These are phyloP conservation scores for Colletotrichum sp. DNA, from an alignment of 2,329 filamentous ascomycete genomes.

Conservation along the genomic window DNA sequence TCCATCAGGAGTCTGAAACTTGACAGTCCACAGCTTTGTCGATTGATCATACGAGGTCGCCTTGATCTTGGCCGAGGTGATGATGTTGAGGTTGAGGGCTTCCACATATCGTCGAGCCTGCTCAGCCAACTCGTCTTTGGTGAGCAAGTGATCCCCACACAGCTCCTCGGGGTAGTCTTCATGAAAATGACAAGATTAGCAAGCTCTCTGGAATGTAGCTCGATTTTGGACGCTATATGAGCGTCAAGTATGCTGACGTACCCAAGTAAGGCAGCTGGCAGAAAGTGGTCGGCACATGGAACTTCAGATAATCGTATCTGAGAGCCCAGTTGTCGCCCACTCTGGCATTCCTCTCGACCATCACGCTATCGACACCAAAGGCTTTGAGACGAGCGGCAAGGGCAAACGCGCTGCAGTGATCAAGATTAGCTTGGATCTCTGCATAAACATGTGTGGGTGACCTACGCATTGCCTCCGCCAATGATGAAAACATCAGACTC, in stretches of 20 bases:
- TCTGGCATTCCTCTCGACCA: conserved; percentile 37
- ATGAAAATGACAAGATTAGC: not conserved
- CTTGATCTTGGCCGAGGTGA: conserved; percentile 31
- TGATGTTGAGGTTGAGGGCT: conserved; percentile 30
- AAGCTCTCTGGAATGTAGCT: not conserved
- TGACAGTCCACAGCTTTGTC: conserved; percentile 28
- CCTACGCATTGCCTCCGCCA: conserved; percentile 37
- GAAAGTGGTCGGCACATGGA: conserved; percentile 40
- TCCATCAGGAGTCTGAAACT: conserved; percentile 23
- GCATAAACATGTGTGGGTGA: not conserved
- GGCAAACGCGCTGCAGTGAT: conserved; percentile 25
- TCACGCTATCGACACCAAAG: conserved; percentile 36
- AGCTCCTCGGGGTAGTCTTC: not conserved
- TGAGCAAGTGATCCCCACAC: conserved; percentile 23
- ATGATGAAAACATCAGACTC: conserved; percentile 39
- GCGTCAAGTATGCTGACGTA: not conserved
- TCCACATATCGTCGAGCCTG: conserved; percentile 30
- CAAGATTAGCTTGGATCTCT: not conserved
- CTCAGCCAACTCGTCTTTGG: conserved; percentile 27
- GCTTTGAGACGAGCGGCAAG: conserved; percentile 43
- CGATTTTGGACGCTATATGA: not conserved
- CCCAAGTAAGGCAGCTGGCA: conserved; percentile 40
- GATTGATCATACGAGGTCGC: conserved; percentile 28
- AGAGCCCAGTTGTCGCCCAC: conserved; percentile 43
- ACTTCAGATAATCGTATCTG: conserved; percentile 40